Conservation (phyloP, 208 protist species). For the Trichomonas tenax region DNA sequence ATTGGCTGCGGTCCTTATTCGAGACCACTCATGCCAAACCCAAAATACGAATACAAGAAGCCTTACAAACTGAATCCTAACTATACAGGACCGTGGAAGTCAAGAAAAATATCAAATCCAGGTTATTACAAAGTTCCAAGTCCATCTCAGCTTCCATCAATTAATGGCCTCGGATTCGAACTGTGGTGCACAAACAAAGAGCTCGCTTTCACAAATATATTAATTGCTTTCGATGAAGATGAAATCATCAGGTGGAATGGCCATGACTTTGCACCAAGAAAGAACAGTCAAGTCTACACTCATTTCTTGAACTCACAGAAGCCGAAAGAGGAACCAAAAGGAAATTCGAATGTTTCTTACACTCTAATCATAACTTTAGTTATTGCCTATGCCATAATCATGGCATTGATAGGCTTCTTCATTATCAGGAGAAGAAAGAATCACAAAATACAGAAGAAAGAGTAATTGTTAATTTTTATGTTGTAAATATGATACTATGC, state of each 20-base stretch:
- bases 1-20: conserved; percentile 2
- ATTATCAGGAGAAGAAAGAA: too few relatives aligned
- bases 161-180: not conserved
- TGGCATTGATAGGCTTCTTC: too few relatives aligned
- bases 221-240: not conserved
- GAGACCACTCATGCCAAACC: conserved; percentile 35
- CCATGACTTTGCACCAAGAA: not conserved
- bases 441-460: too few relatives aligned
- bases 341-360: too few relatives aligned
- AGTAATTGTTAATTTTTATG: too few relatives aligned
- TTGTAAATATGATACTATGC: too few relatives aligned
- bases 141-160: not conserved
- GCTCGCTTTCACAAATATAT: not conserved
- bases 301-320: too few relatives aligned
- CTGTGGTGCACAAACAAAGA: not conserved
- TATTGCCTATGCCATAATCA: too few relatives aligned
- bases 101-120: conserved; percentile 40
- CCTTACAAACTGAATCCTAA: conserved; percentile 34
- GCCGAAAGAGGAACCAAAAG: too few relatives aligned
- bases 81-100: conserved; percentile 40
- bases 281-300: not conserved
- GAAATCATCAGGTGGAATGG: not conserved
- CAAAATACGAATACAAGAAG: conserved; percentile 36
- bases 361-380: too few relatives aligned
- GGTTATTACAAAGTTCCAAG: conserved; percentile 24